Percentiles rank a stretch among this genome's conserved stretches.
Conservation (phyloP, 306 rosid genomes). For the Quercus cerris region DNA sequence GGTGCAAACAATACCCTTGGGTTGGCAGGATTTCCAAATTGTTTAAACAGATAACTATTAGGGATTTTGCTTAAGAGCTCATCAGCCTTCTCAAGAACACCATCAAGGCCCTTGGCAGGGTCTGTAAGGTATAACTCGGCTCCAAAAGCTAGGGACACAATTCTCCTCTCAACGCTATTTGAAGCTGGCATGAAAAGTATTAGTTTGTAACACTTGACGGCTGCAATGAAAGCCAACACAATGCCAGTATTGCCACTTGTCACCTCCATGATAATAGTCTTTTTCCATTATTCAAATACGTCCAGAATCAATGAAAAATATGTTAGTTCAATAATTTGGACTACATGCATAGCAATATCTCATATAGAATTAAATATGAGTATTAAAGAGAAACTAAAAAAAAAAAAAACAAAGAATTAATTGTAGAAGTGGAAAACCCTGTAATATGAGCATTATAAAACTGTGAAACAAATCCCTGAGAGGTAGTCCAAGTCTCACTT, state of each 20-base stretch:
- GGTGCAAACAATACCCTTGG: slow-evolving; percentile 40
- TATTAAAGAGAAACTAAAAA: no score
- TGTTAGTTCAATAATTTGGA: slow-evolving; percentile 17
- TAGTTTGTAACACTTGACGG: slow-evolving; percentile 65
- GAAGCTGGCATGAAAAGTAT: slow-evolving; percentile 56
- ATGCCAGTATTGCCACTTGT: slow-evolving; percentile 91
- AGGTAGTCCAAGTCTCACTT: no score
- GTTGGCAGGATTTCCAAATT: slow-evolving; percentile 71
- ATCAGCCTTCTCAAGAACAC: slow-evolving; percentile 45
- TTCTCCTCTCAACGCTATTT: slow-evolving; percentile 62
- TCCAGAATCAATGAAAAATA: slow-evolving; percentile 12
- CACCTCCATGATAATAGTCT: slow-evolving; percentile 72
- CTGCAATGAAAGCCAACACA: slow-evolving; percentile 76
- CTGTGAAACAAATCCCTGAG: no score
- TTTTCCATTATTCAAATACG: slow-evolving; percentile 18
- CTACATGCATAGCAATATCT: neutral
- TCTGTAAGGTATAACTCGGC: slow-evolving; percentile 67
- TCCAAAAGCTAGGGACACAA: slow-evolving; percentile 69
- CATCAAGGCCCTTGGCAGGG: slow-evolving; percentile 54
- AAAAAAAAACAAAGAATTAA: no score
- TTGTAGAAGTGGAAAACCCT: no score
- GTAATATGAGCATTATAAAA: neutral
- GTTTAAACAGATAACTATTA: slow-evolving; percentile 44
- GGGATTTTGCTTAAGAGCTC: slow-evolving; percentile 57
- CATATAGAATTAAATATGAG: no score